Evolutionary conservation across 192 early-diverging fungal species (phyloP).

Genomic region (Endogone sp.): DNA sequence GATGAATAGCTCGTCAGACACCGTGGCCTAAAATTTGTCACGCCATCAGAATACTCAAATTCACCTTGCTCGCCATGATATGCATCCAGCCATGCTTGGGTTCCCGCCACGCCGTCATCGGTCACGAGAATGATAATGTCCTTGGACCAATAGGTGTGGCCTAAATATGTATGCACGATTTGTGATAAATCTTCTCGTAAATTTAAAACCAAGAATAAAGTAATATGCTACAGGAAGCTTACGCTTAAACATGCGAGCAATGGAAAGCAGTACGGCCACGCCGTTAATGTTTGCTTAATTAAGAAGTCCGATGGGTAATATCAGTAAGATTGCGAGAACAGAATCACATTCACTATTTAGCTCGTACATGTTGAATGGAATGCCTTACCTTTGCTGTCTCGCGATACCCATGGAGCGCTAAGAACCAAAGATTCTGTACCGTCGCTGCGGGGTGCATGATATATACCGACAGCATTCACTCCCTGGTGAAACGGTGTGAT

Average conservation of each 20-base stretch:
- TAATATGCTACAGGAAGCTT: conserved; percentile 6
- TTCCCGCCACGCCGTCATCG: conserved; percentile 69
- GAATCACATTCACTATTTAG: no score
- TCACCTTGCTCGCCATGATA: conserved; percentile 72
- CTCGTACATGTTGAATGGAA: no score
- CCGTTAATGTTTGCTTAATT: conserved; percentile 42
- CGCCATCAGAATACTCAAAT: no score
- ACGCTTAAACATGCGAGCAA: conserved; percentile 55
- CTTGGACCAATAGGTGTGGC: conserved; percentile 84
- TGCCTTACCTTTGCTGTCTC: conserved; percentile 37
- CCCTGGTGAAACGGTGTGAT: conserved; percentile 26
- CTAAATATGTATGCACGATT: conserved; percentile 7
- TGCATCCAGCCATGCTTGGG: conserved; percentile 82
- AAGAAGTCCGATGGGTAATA: background rate
- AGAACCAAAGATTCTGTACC: conserved; percentile 87
- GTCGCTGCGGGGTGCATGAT: conserved; percentile 78
- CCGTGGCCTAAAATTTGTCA: no score
- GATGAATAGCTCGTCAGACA: no score
- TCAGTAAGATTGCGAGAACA: background rate
- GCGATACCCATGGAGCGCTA: conserved; percentile 75
- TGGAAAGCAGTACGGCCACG: conserved; percentile 39
- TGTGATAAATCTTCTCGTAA: conserved; percentile 5
- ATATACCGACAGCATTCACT: conserved; percentile 77
- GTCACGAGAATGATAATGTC: conserved; percentile 89
- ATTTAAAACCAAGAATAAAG: conserved; percentile 4